These are phyloP conservation scores for Colletotrichum eremochloae DNA, from an alignment of 2,329 filamentous ascomycete genomes.

Conservation along the genomic window DNA sequence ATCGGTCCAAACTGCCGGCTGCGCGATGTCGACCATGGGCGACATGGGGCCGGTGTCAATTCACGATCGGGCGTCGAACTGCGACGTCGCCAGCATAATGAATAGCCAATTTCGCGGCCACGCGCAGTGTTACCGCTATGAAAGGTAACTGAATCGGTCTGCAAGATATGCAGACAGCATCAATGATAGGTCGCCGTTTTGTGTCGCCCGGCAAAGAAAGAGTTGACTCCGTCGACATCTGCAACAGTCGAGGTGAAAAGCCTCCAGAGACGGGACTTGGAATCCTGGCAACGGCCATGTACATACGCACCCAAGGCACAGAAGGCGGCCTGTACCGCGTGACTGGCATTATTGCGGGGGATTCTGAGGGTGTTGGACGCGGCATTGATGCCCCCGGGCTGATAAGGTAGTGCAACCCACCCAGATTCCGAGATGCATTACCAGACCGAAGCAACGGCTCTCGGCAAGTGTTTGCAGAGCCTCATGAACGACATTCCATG, in stretches of 20 bases:
- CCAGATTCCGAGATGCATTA: not conserved
- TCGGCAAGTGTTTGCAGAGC: constrained; percentile 6
- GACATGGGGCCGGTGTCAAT: not conserved
- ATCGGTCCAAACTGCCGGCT: not conserved
- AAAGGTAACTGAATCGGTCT: no score
- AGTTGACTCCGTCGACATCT: not conserved
- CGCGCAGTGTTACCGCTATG: no score
- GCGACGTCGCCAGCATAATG: no score
- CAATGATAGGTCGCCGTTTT: no score
- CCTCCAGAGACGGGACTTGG: not conserved
- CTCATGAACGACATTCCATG: not conserved
- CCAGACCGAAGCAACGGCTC: not conserved
- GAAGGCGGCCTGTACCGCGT: not conserved
- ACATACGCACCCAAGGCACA: not conserved
- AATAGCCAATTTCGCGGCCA: no score
- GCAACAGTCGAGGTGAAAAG: no score
- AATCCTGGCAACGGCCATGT: not conserved
- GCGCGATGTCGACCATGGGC: not conserved
- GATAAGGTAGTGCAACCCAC: constrained; percentile 20
- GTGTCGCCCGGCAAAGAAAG: no score
- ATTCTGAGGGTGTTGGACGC: not conserved
- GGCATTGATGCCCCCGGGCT: not conserved
- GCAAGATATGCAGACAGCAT: no score
- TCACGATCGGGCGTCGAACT: not conserved
- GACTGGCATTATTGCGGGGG: not conserved